Percentiles rank a stretch among this genome's conserved stretches.
These are phyloP conservation scores for Fraxinus sp. DNA, from an alignment of 305 asterid genomes.

Conservation along the genomic window DNA sequence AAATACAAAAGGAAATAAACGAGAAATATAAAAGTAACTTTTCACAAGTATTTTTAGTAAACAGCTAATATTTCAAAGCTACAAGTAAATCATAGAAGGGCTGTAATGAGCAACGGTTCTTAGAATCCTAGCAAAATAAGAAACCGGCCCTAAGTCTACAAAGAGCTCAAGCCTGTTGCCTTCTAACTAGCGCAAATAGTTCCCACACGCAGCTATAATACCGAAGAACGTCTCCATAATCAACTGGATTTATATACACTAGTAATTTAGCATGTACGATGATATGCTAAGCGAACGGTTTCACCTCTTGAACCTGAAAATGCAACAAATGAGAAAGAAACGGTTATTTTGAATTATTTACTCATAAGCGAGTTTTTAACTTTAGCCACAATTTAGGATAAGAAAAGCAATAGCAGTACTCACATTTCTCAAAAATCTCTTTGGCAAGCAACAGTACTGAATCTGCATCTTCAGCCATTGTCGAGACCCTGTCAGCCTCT, in stretches of 20 bases:
- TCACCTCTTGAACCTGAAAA: constrained; percentile 41
- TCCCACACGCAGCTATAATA: neutral
- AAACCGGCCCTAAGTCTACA: neutral
- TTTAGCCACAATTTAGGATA: neutral
- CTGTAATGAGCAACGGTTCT: neutral
- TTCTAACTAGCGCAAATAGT: constrained; percentile 11
- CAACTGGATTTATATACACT: constrained; percentile 17
- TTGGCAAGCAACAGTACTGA: constrained; percentile 36
- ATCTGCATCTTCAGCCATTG: constrained; percentile 58
- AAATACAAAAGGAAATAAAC: neutral
- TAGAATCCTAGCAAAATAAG: neutral
- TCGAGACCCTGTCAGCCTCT: constrained; percentile 56
- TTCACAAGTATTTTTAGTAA: neutral
- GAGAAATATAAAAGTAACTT: neutral
- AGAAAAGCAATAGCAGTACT: neutral
- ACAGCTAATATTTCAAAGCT: neutral
- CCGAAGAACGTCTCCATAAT: neutral
- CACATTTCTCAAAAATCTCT: constrained; percentile 50
- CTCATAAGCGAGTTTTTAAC: neutral
- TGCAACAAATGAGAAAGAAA: neutral
- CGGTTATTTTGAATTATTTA: neutral
- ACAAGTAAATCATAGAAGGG: neutral
- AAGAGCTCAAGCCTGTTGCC: neutral
- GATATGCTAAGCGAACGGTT: constrained; percentile 27
- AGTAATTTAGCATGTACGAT: neutral